Conservation (phyloP, 805 yeast genomes). For the Pichia paraexigua region DNA sequence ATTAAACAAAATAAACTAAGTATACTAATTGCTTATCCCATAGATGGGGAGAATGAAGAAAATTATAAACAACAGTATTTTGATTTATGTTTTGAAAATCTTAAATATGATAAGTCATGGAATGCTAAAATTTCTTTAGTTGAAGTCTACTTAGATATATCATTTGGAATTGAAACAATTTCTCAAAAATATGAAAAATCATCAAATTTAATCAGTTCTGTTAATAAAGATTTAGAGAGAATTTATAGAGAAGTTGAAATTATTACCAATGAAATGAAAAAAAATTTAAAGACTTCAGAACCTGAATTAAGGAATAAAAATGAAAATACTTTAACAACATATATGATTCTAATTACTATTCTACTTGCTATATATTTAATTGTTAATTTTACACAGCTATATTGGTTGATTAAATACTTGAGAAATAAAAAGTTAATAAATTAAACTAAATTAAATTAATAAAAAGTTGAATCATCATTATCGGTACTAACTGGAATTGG, state of each 20-base stretch:
- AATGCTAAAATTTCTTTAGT: constrained; percentile 13
- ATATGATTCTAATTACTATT: constrained; percentile 12
- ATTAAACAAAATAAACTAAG: constrained; percentile 12
- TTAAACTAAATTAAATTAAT: constrained; percentile 8
- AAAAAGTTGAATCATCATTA: constrained; percentile 26
- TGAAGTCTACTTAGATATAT: constrained; percentile 15
- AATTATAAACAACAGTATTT: constrained; percentile 16
- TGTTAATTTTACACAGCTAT: constrained; percentile 12
- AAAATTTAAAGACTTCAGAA: constrained; percentile 12
- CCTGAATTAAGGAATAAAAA: constrained; percentile 21
- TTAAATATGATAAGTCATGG: constrained; percentile 25
- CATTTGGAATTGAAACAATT: constrained; percentile 24
- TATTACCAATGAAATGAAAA: constrained; percentile 3
- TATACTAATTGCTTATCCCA: constrained; percentile 20
- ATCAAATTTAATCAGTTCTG: constrained; percentile 6
- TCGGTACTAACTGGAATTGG: constrained; percentile 24
- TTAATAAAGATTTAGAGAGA: constrained; percentile 8
- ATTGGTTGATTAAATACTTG: constrained; percentile 22
- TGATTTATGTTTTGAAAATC: constrained; percentile 28
- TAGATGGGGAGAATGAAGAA: constrained; percentile 8
- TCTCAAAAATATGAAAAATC: constrained; percentile 16
- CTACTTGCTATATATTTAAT: constrained; percentile 10
- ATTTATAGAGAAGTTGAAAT: constrained; percentile 18
- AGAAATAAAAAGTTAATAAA: constrained; percentile 18
- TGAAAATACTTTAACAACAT: constrained; percentile 19